Conservation (phyloP, 169 alveolate species). For the Plasmodium relictum region DNA sequence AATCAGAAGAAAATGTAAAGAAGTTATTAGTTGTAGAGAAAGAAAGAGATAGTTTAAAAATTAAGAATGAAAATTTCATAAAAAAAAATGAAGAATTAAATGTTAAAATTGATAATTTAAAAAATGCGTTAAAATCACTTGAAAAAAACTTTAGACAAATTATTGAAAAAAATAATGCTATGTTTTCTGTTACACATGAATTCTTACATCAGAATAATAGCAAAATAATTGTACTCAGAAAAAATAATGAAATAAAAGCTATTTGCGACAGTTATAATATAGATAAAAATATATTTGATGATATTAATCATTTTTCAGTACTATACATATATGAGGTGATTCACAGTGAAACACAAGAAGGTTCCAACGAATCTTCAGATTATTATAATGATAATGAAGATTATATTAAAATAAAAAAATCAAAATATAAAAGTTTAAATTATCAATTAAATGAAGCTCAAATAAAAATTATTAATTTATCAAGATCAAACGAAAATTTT, state of each 20-base stretch:
- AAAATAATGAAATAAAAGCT: slow-evolving; percentile 14
- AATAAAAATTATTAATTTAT: slow-evolving; percentile 25
- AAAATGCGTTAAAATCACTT: slow-evolving; percentile 16
- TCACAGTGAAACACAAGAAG: background rate
- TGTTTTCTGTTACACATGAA: slow-evolving; percentile 64
- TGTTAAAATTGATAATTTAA: background rate
- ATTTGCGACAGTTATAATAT: slow-evolving; percentile 19
- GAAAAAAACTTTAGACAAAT: slow-evolving; percentile 31
- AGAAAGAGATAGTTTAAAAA: slow-evolving; percentile 9
- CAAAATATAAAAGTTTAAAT: slow-evolving; percentile 39
- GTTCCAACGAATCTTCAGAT: background rate
- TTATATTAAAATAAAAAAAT: slow-evolving; percentile 51
- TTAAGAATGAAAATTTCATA: slow-evolving; percentile 7
- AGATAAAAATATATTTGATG: background rate
- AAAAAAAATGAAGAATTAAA: background rate
- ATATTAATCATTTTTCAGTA: slow-evolving; percentile 10
- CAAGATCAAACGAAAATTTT: slow-evolving; percentile 26
- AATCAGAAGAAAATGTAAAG: slow-evolving; percentile 41
- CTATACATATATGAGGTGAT: slow-evolving; percentile 46
- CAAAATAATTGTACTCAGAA: slow-evolving; percentile 15
- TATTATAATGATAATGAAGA: background rate
- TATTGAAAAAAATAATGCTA: slow-evolving; percentile 31
- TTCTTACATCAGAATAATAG: slow-evolving; percentile 45
- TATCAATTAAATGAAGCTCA: slow-evolving; percentile 54
- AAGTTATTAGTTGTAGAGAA: slow-evolving; percentile 10